phyloP scores from a whole-genome alignment of 495 filamentous ascomycete species.

The Penicillium riverlandense region DNA sequence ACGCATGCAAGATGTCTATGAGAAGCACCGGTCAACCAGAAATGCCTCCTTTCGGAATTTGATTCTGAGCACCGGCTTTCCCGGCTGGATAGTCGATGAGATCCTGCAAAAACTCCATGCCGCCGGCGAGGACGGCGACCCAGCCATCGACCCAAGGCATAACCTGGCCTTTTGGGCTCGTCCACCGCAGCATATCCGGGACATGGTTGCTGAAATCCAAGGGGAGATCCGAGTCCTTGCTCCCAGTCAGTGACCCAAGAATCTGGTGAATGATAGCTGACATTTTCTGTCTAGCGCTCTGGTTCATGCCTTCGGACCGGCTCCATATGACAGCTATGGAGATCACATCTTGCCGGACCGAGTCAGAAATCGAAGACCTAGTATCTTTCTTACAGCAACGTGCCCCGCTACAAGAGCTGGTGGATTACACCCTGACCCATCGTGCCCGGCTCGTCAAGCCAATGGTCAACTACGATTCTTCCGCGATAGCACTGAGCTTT shows the following conservation, averaged over 20 bases:
- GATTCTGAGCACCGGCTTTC: slow-evolving; percentile 61
- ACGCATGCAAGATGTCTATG: slow-evolving; percentile 65
- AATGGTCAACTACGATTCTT: slow-evolving; percentile 72
- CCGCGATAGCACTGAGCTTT: slow-evolving; percentile 80
- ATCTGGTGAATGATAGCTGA: background rate
- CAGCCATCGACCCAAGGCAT: slow-evolving; percentile 62
- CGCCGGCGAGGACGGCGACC: slow-evolving; percentile 28
- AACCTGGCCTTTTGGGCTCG: slow-evolving; percentile 85
- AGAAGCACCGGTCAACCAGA: slow-evolving; percentile 61
- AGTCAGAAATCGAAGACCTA: slow-evolving; percentile 52
- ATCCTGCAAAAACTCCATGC: slow-evolving; percentile 56
- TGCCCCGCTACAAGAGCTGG: slow-evolving; percentile 43
- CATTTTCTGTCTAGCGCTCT: slow-evolving; percentile 49
- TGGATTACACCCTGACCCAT: slow-evolving; percentile 53
- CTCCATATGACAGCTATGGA: slow-evolving; percentile 88
- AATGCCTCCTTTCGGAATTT: slow-evolving; percentile 64
- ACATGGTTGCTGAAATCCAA: slow-evolving; percentile 64
- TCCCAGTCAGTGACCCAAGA: slow-evolving; percentile 26
- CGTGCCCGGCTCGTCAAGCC: slow-evolving; percentile 73
- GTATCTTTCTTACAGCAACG: slow-evolving; percentile 43
- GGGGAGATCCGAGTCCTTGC: slow-evolving; percentile 44
- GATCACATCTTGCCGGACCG: slow-evolving; percentile 61
- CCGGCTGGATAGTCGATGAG: slow-evolving; percentile 65
- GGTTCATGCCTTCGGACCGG: slow-evolving; percentile 70
- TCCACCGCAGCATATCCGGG: slow-evolving; percentile 61